Percentiles rank a stretch among this genome's conserved stretches.
Evolutionary conservation across 2,329 filamentous ascomycete genomes (phyloP).

Genomic region (Alternaria alternata): DNA sequence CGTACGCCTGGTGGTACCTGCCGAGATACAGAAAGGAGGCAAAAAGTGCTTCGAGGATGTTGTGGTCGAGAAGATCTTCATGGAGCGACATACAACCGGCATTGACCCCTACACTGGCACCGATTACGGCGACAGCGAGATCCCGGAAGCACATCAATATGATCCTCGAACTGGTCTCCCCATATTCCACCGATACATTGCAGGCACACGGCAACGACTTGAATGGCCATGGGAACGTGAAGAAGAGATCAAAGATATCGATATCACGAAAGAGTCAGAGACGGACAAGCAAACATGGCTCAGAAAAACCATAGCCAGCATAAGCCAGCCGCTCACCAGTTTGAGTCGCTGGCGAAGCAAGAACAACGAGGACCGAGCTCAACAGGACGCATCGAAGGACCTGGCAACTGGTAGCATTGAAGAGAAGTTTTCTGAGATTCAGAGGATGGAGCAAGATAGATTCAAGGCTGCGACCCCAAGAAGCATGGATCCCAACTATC

Average conservation of each 20-base stretch:
- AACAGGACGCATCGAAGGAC: constrained; percentile 4
- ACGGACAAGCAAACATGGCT: constrained; percentile 23
- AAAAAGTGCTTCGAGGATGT: constrained; percentile 65
- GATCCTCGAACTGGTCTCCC: constrained; percentile 40
- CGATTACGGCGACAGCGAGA: constrained; percentile 34
- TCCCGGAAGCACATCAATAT: constrained; percentile 41
- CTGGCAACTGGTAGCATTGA: constrained; percentile 7
- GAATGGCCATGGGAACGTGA: constrained; percentile 45
- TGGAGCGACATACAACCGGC: constrained; percentile 45
- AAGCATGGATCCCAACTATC: constrained; percentile 19
- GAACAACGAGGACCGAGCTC: constrained; percentile 6
- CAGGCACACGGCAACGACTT: constrained; percentile 42
- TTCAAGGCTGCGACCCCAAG: constrained; percentile 16
- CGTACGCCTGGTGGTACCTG: constrained; percentile 81
- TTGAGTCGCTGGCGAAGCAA: constrained; percentile 27
- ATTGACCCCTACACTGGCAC: constrained; percentile 42
- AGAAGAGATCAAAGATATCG: constrained; percentile 16
- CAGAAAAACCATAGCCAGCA: constrained; percentile 22
- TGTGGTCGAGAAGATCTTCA: constrained; percentile 43
- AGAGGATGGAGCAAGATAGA: constrained; percentile 18
- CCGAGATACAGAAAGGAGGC: constrained; percentile 61
- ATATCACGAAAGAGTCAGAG: constrained; percentile 9
- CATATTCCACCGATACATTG: constrained; percentile 48
- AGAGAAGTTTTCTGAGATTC: constrained; percentile 19
- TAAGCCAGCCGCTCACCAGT: constrained; percentile 30